Base-by-base conservation (phyloP, 495 filamentous ascomycete genomes). In the Trichoderma parareesei region DNA sequence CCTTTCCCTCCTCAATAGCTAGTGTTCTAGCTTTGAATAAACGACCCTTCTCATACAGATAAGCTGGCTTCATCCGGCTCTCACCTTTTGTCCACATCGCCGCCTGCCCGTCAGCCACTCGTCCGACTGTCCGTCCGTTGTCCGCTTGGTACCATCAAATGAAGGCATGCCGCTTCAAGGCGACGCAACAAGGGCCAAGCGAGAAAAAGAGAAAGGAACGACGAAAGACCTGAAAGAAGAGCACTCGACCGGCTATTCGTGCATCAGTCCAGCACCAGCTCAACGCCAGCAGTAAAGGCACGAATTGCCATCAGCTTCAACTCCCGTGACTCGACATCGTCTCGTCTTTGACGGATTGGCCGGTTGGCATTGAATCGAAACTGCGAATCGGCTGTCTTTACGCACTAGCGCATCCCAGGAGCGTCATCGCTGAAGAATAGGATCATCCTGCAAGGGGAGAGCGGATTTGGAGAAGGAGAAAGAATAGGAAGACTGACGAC, bases 11-110 rank as follows among this genome's bases (percentile, higher is more conserved):
- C 16, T 18, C 46, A 49, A 57, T 57, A 57, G 53, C 53, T 57
- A 57, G 53, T 35, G 35, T 10, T 57, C 53, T 57, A 57, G 53
- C 53, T 57, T 57, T 38, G 53, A 57, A 57, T 57, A 37, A 57
- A 37, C 35, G 53, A 33, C 9, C 8, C 20, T 3, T 35, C 27
- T 57, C 53, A 37, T 57, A 57, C 46, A 5, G 9, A 20, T 18
- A 18, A 57, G 11, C 33, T 57, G 10, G 53, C 53, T 10, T 35
- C 33, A n/a, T 37, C 33, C 53, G 14, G 37, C 11, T 13, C 20
- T 35, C 44, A 18, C 44, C n/a, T 9, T 27, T 9, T 3, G 20
- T 10, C 9, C 20, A 10, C 53, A 11, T 57, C 53, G 46, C n/a
- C 46, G 9, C 40, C 40, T 41, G 40, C 11, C 40, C 11, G 40